Evolutionary conservation across 2,329 filamentous ascomycete species (phyloP), one percentile per base, ranked within the genome.

Genomic region (Eutypa lata): DNA sequence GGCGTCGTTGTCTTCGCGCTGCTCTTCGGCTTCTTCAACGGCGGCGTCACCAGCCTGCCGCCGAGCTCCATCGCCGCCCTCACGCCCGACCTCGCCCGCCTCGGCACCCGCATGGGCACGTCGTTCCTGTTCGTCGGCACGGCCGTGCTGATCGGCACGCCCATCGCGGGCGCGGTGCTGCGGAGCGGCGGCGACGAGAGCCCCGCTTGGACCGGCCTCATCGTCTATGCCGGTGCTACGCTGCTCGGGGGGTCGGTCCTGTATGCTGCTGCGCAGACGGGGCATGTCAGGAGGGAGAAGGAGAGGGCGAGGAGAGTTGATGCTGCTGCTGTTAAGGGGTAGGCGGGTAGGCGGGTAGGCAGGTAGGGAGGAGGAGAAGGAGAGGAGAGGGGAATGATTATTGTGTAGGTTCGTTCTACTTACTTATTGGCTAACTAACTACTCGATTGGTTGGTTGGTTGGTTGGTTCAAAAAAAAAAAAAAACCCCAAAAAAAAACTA

Each of bases 101-200:
- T 74, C 2, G 75, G 75, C 3, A 71, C 71, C 1, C 58, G 75
- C 38, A 69, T 77, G 60, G 76, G 76, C 4, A 75, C 77, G 70
- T 60, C 54, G 3, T 74, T 73, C 19, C 50, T 65, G 10, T 37
- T 65, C 10, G 52, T 61, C 5, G 71, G 72, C 71, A 62, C 84
- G 67, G 21, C 82, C 71, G 54, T 83, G 70, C 61, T 86, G 72
- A 57, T 82, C 2, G 71, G 72, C 0, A 84, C 57, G 65, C 76
- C 57, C 68, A 80, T 64, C 72, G 78, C 67, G 73, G 71, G 83
- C 68, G 84, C 63, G 49, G 78, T 71, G 63, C 65, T 73, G 51
- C 65, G 64, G 1, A 55, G 54, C n/a, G 22, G 58, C 21, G 22
- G 58, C 54, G 14, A n/a, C n/a, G 54, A 64, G 7, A 49, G 55